These are phyloP conservation scores for Fusarium sacchari DNA, from an alignment of 2,329 filamentous ascomycete genomes.

Conservation along the genomic window DNA sequence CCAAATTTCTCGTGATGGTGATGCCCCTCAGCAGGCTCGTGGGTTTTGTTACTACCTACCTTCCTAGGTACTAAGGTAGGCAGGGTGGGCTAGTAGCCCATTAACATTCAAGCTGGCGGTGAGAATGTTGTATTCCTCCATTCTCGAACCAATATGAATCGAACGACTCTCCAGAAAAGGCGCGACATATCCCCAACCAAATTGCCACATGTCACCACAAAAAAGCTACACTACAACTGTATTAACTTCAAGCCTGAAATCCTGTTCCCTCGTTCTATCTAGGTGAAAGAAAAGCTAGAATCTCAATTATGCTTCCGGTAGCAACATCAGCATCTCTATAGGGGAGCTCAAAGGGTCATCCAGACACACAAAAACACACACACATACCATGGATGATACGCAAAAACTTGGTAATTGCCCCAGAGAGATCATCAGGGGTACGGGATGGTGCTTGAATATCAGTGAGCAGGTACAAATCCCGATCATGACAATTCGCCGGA, in stretches of 20 bases:
- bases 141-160: not conserved
- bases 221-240: not conserved
- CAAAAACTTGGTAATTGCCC: not conserved
- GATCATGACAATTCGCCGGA: not conserved
- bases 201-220: not conserved
- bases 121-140: not conserved
- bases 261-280: not conserved
- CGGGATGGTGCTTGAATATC: not conserved
- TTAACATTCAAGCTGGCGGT: not conserved
- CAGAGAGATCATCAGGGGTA: no score
- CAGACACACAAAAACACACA: not conserved
- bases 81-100: no score
- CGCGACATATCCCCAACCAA: not conserved
- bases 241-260: not conserved
- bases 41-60: not conserved
- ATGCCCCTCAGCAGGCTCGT: not conserved
- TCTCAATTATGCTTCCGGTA: not conserved
- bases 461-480: not conserved
- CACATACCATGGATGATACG: not conserved
- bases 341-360: not conserved
- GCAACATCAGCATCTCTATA: not conserved
- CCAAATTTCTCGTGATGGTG: not conserved
- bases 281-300: not conserved
- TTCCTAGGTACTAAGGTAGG: no score
- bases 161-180: not conserved